Base-by-base conservation (phyloP, 768 basidiomycete species). In the Boletellus ananas region DNA sequence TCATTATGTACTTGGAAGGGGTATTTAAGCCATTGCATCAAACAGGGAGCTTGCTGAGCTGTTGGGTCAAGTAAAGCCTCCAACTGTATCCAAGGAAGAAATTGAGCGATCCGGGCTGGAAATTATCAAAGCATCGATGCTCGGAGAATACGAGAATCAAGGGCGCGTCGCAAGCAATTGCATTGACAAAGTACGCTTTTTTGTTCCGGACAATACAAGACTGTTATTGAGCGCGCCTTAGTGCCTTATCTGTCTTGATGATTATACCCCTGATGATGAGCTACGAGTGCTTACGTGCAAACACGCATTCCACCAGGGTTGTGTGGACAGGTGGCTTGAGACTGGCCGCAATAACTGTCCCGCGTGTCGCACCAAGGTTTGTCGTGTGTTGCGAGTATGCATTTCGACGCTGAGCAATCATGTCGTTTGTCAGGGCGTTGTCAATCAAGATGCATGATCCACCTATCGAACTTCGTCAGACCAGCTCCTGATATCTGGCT, bases 271-370 rank as follows among this genome's bases (percentile, higher is more conserved):
- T 2, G 84, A 88, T 38, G 89, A 92, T 39, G 84, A 92, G 23
- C 69, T 94, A 42, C 83, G 94, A 21, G 70, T 96, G 31, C 77
- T 97, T 72, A 70, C 71, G 6, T 96, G 94, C 68, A 79, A 81
- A 55, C 94, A 97, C 70, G 84, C 80, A n/a, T 97, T 94, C 77
- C 94, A 97, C 63, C 83, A 83, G 60, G 71, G 66, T 18, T 96
- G 94, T 58, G 90, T 96, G 6, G 94, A 96, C 62, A 83, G 77
- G 52, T 95, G 94, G 91, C 73, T 95, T 31, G 79, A 84, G 64
- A 82, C 79, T 6, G 92, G 93, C 3, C 77, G 84, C 49, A 96
- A 96, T 60, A 91, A 90, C 51, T 96, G 94, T 66, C 94, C 94
- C 31, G 90, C 90, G 7, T 96, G 94, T 71, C 84, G 94, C 43